These are phyloP conservation scores for Cryptosporidium parvum DNA, from an alignment of 169 alveolate genomes.

Conservation along the genomic window DNA sequence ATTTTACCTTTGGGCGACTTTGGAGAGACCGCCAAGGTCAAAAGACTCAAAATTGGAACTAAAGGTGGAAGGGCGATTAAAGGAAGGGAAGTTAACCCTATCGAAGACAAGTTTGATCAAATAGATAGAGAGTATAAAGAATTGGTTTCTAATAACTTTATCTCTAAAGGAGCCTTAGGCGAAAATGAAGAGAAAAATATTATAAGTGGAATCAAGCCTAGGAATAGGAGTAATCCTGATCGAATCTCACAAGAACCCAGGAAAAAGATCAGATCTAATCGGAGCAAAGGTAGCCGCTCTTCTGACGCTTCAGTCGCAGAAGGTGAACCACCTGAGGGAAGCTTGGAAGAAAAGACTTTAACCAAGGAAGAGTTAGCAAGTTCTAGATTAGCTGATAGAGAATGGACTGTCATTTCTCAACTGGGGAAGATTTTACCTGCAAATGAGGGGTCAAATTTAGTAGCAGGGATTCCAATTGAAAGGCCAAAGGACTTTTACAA, in stretches of 20 bases:
- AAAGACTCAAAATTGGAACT: conserved; percentile 10
- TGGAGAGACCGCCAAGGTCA: conserved; percentile 29
- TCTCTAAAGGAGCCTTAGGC: background rate
- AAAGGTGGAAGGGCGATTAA: background rate
- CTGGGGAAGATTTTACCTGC: conserved; percentile 8
- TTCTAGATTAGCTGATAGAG: conserved; percentile 40
- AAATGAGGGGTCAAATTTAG: conserved; percentile 38
- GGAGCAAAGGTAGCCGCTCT: background rate
- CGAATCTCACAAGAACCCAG: background rate
- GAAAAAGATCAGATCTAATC: background rate
- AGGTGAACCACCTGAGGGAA: background rate
- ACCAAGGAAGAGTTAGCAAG: conserved; percentile 11
- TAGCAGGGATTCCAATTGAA: conserved; percentile 40
- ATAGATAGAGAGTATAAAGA: conserved; percentile 30
- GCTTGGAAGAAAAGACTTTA: background rate
- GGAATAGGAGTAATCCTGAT: conserved; percentile 30
- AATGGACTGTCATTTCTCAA: conserved; percentile 62
- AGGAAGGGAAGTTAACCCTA: background rate
- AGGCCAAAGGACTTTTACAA: conserved; percentile 52
- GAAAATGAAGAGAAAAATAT: conserved; percentile 6
- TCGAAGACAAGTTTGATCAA: conserved; percentile 10
- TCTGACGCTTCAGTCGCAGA: background rate
- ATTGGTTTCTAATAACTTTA: background rate
- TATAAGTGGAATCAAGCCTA: conserved; percentile 61
- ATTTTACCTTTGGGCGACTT: conserved; percentile 50